Conservation (phyloP, 495 filamentous ascomycete genomes). For the Podospora appendiculata region DNA sequence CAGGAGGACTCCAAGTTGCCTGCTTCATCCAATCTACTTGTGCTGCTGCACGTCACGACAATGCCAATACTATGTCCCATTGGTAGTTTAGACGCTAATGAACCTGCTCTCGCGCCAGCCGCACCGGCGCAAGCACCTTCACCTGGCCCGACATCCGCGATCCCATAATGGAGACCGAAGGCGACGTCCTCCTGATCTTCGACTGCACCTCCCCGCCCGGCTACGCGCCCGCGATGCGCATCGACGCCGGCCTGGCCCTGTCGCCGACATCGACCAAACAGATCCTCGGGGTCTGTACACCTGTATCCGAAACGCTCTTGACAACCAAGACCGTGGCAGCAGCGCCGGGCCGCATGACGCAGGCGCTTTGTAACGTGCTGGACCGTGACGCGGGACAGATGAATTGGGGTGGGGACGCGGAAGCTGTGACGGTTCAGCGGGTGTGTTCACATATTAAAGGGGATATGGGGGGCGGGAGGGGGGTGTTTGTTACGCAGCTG, state of each 20-base stretch:
- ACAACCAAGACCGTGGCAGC: not conserved
- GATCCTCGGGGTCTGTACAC: slow-evolving; percentile 16
- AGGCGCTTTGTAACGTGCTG: slow-evolving; percentile 10
- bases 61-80: no score
- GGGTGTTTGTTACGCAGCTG: slow-evolving; percentile 21
- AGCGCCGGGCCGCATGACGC: slow-evolving; percentile 7
- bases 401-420: not conserved
- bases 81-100: no score
- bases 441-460: slow-evolving; percentile 18
- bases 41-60: no score
- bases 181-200: slow-evolving; percentile 18
- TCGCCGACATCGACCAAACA: slow-evolving; percentile 14
- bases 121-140: slow-evolving; percentile 4
- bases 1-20: no score
- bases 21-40: no score
- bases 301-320: not conserved
- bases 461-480: slow-evolving; percentile 8
- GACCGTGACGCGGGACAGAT: slow-evolving; percentile 1
- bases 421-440: slow-evolving; percentile 12
- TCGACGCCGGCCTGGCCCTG: slow-evolving; percentile 10
- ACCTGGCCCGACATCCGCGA: slow-evolving; percentile 24
- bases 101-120: not conserved
- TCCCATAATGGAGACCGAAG: slow-evolving; percentile 13
- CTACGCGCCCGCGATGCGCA: slow-evolving; percentile 2
- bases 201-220: slow-evolving; percentile 13